Base-by-base conservation (phyloP, 2,329 filamentous ascomycete species). In the Metarhizium sp. region DNA sequence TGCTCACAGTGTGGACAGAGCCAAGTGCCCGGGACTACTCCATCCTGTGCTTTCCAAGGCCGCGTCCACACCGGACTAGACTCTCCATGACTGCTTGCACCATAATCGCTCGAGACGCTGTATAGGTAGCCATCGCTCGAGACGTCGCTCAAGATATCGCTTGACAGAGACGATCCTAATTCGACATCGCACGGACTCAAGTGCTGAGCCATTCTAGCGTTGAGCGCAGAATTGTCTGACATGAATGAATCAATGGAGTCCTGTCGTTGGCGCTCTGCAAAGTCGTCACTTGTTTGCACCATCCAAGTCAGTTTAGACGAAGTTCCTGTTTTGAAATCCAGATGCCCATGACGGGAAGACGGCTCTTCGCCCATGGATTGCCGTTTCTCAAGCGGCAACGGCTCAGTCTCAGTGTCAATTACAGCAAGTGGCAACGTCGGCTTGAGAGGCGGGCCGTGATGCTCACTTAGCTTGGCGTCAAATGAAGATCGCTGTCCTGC, bases 1-100 rank as follows among this genome's bases (percentile, higher is more conserved):
- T 36, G n/a, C 45, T 57, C 54, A 49, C 62, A 64, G 14, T 38
- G 34, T 4, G 49, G 38, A 52, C 61, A 64, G 11, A 63, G 59
- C 61, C 61, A 62, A 2, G 59, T 40, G 1, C 62, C 62, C 20
- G 45, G 16, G 20, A 54, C 59, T 16, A 7, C 11, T 29, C 29
- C 16, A 16, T 36, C 51, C 20, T 47, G 50, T n/a, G 52, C 40
- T 40, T 34, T 57, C 59, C 58, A 60, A 18, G 56, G 50, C 3
- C 59, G 52, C n/a, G 50, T 54, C 59, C 55, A 42, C 34, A 10
- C 38, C 16, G 18, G 14, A 13, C 8, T 20, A 25, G 42, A 7
- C 13, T 30, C 45, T 6, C 8, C 5, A 4, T 29, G 4, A 30
- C 6, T 3, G 10, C 4, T 6, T 5, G 14, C 16, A 3, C 11